Base-by-base conservation (phyloP, 23 red algal genomes). In the Chondrus crispus region DNA sequence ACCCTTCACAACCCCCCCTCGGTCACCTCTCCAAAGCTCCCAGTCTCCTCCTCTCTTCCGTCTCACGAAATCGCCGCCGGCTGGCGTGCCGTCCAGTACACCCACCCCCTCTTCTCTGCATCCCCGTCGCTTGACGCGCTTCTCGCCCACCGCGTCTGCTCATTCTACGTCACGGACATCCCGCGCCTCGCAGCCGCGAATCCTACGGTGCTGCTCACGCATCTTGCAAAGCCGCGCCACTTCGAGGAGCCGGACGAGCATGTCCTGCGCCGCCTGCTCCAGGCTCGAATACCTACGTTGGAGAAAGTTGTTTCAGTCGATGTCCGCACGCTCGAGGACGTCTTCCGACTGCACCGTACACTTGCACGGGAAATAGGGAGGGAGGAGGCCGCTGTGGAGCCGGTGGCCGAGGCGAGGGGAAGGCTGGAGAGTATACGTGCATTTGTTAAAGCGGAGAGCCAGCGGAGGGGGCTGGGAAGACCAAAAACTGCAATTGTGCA, bases 401-500 rank as follows among this genome's bases (percentile, higher is more conserved):
- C 70, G 5, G 63, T 94, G 30, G 36, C 73, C 24, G 43, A 19
- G 26, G 43, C 81, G 4, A 24, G 41, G 28, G 14, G 20, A 26
- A 18, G 50, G 20, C 82, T 94, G 4, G 22, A 69, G 45, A 51
- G 6, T 33, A 71, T 93, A 49, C 71, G 73, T 39, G 35, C 33
- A 4, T 30, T 54, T 8, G 68, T 78, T 19, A 43, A 51, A 33
- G 18, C 73, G 22, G 45, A 46, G 5, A 44, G 19, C 46, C 18
- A 16, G 47, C 71, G 43, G 50, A 37, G 22, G 7, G n/a, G 20
- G 22, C 46, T 37, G 20, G 3, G n/a, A 9, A 51, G 53, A 26
- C 80, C 80, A 41, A 33, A 68, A 14, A 80, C 85, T 36, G 80
- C 90, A 20, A 74, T 94, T 47, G 83, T 94, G 71, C 91, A 94